Conservation (phyloP, 768 basidiomycete species). For the Naganishia vishniacii region DNA sequence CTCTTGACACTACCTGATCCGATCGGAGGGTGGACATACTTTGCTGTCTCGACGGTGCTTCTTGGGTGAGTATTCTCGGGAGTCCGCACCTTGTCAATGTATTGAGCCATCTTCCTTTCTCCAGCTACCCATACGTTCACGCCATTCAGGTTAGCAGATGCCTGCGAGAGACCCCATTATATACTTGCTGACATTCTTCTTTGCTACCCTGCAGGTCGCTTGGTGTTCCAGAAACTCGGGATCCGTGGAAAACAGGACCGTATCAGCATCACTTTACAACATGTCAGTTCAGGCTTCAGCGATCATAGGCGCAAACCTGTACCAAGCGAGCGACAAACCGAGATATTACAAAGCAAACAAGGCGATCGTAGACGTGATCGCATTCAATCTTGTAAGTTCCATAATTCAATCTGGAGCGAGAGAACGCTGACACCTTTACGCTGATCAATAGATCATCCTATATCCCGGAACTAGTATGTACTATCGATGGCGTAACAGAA, state of each 20-base stretch:
- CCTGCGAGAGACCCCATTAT: background rate
- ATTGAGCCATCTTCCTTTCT: background rate
- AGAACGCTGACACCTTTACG: too few species aligned
- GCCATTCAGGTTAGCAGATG: slow-evolving; percentile 36
- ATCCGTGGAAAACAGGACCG: slow-evolving; percentile 44
- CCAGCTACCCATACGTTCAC: slow-evolving; percentile 31
- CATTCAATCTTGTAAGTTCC: slow-evolving; percentile 43
- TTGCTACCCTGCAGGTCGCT: slow-evolving; percentile 29
- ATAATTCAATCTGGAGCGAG: background rate
- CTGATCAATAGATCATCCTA: slow-evolving; percentile 27
- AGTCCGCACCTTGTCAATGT: background rate
- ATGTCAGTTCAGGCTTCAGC: slow-evolving; percentile 44
- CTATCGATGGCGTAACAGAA: slow-evolving; percentile 40
- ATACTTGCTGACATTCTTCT: background rate
- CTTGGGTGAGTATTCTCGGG: slow-evolving; percentile 26
- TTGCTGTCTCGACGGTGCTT: slow-evolving; percentile 42
- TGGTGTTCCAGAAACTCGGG: slow-evolving; percentile 46
- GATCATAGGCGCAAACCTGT: slow-evolving; percentile 43
- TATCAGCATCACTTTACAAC: slow-evolving; percentile 46
- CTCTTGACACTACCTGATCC: slow-evolving; percentile 26
- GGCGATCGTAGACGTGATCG: slow-evolving; percentile 42
- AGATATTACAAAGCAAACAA: slow-evolving; percentile 43
- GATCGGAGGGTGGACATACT: slow-evolving; percentile 39
- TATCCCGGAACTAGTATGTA: slow-evolving; percentile 43
- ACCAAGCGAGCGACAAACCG: slow-evolving; percentile 31